Conservation (phyloP, 768 basidiomycete genomes). For the Psilocybe sp. region DNA sequence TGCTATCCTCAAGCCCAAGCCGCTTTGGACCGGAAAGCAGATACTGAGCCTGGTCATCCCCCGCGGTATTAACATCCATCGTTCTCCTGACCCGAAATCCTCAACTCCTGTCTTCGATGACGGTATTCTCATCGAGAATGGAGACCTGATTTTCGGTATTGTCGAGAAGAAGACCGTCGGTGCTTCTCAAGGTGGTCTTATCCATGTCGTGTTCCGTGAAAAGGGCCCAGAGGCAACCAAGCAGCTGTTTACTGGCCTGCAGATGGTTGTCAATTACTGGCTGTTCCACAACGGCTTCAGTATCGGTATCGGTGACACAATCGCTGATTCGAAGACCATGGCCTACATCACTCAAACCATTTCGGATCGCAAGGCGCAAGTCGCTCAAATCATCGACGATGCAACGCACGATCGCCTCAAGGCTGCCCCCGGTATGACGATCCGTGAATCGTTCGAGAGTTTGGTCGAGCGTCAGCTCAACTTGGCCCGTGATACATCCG, state of each 20-base stretch:
- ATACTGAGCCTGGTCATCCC: conserved; percentile 90
- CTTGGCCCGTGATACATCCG: conserved; percentile 90
- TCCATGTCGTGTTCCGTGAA: conserved; percentile 97
- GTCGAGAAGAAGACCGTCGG: conserved; percentile 99
- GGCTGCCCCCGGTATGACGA: conserved; percentile 95
- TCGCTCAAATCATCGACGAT: conserved; percentile 75
- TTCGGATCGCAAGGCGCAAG: conserved; percentile 73
- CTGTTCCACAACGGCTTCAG: conserved; percentile 98
- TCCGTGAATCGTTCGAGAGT: conserved; percentile 97
- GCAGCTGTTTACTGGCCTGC: conserved; percentile 88
- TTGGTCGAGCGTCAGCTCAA: conserved; percentile 89
- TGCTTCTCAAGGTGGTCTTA: conserved; percentile 88
- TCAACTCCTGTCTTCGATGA: conserved; percentile 86
- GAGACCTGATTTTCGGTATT: conserved; percentile 91
- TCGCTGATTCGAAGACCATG: conserved; percentile 91
- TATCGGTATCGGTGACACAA: conserved; percentile 98
- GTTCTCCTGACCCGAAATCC: conserved; percentile 75
- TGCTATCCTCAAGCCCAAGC: conserved; percentile 94
- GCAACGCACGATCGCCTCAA: conserved; percentile 87
- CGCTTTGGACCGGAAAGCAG: conserved; percentile 98
- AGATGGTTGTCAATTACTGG: conserved; percentile 98
- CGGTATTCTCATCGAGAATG: conserved; percentile 95
- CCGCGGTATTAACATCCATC: conserved; percentile 90
- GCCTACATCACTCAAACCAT: conserved; percentile 80
- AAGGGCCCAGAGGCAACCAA: conserved; percentile 92